These are phyloP conservation scores for Sarocladium brachiariae DNA, from an alignment of 2,329 filamentous ascomycete genomes.

Conservation along the genomic window DNA sequence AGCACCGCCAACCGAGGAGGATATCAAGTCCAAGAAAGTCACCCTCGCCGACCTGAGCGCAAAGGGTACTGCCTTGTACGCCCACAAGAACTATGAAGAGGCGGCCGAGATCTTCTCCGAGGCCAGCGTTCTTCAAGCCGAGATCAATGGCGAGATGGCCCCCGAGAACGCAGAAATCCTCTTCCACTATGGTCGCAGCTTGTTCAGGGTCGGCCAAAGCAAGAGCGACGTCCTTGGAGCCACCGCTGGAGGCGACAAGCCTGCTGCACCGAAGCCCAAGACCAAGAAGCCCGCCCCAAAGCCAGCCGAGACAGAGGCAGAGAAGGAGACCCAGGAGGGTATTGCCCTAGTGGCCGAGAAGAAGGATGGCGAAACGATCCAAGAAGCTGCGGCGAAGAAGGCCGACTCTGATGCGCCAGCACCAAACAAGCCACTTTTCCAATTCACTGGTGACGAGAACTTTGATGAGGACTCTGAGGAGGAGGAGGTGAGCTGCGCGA, in stretches of 20 bases:
- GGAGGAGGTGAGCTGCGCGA: conserved; percentile 47
- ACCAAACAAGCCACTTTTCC: conserved; percentile 71
- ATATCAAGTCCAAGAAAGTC: conserved; percentile 47
- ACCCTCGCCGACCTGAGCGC: conserved; percentile 72
- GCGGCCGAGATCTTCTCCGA: conserved; percentile 83
- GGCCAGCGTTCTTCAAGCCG: conserved; percentile 83
- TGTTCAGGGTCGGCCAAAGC: conserved; percentile 89
- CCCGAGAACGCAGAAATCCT: conserved; percentile 88
- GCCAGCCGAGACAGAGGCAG: conserved; percentile 31
- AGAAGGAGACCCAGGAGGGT: conserved; percentile 39
- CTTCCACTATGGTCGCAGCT: conserved; percentile 86
- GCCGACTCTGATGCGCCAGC: conserved; percentile 15
- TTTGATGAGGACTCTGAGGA: conserved; percentile 72
- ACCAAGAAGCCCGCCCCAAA: conserved; percentile 24
- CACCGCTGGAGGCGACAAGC: conserved; percentile 35
- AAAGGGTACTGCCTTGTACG: conserved; percentile 77
- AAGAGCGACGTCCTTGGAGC: conserved; percentile 93
- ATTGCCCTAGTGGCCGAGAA: conserved; percentile 36
- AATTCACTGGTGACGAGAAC: conserved; percentile 91
- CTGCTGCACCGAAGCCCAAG: conserved; percentile 29
- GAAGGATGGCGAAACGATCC: conserved; percentile 29
- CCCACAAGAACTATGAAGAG: conserved; percentile 78
- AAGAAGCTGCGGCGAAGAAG: conserved; percentile 18
- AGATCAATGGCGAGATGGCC: conserved; percentile 86
- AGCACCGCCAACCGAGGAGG: conserved; percentile 28